Evolutionary conservation across 164 flowering plant genomes (phyloP).

Genomic region (Macadamia integrifolia): DNA sequence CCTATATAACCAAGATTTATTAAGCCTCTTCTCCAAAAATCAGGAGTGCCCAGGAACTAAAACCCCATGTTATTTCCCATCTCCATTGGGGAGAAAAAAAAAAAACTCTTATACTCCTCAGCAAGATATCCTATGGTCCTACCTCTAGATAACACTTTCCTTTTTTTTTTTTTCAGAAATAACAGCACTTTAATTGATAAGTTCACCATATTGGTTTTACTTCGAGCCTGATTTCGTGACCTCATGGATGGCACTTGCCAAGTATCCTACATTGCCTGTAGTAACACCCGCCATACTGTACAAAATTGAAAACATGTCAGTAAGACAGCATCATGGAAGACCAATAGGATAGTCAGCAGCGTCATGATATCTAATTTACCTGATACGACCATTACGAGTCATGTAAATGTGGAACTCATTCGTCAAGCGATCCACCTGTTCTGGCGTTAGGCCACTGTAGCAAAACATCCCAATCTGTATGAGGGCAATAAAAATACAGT

Average conservation of each 20-base stretch:
- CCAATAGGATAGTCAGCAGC: background rate
- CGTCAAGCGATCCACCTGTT: constrained; percentile 87
- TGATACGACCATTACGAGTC: constrained; percentile 97
- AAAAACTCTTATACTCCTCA: background rate
- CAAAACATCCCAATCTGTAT: constrained; percentile 95
- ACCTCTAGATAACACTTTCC: background rate
- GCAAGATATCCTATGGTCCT: too few relatives aligned
- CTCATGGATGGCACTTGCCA: constrained; percentile 90
- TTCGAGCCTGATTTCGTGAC: constrained; percentile 63
- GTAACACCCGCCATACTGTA: constrained; percentile 94
- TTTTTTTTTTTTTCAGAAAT: too few relatives aligned
- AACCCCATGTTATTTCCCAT: background rate
- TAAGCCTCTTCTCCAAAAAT: background rate
- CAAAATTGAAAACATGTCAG: constrained; percentile 7
- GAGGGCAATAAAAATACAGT: constrained; percentile 4
- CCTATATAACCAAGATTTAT: background rate
- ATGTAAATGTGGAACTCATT: constrained; percentile 82
- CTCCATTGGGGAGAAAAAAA: background rate
- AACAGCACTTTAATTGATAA: background rate
- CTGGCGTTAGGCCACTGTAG: constrained; percentile 90
- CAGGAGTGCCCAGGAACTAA: background rate
- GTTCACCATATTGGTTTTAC: background rate
- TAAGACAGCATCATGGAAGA: background rate
- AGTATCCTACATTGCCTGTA: constrained; percentile 72
- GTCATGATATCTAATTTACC: constrained; percentile 32